Conservation (phyloP, 2,329 filamentous ascomycete species). For the Capronia coronata region DNA sequence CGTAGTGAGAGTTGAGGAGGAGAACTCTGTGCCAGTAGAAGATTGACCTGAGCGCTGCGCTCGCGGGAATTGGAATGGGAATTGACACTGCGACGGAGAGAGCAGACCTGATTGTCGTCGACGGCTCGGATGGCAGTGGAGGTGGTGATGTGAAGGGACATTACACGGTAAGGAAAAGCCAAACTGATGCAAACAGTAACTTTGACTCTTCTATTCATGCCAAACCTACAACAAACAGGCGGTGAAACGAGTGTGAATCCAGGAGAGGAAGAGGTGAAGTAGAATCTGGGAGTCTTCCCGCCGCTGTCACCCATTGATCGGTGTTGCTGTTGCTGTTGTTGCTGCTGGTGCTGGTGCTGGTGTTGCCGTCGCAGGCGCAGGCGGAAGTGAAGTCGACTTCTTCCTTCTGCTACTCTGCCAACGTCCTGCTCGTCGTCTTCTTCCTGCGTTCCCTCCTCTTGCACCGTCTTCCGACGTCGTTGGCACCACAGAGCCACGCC, state of each 20-base stretch:
- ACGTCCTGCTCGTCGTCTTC: conserved; percentile 1
- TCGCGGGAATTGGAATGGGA: neutral
- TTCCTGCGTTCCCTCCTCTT: neutral
- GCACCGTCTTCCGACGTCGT: neutral
- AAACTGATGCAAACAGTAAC: conserved; percentile 24
- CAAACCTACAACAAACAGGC: conserved; percentile 15
- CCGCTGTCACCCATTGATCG: conserved; percentile 13
- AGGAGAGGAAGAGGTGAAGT: conserved; percentile 10
- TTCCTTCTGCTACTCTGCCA: neutral
- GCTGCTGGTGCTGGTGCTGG: conserved; percentile 2
- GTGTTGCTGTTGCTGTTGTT: neutral
- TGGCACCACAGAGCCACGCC: neutral
- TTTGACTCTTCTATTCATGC: conserved; percentile 21
- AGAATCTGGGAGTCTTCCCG: conserved; percentile 6
- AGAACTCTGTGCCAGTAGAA: neutral
- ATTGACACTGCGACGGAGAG: neutral
- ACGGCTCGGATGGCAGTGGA: conserved; percentile 27
- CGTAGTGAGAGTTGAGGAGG: neutral
- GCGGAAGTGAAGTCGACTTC: neutral
- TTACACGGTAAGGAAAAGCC: conserved; percentile 24
- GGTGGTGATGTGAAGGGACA: conserved; percentile 24
- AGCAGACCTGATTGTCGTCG: conserved; percentile 26
- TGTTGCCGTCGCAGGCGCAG: conserved; percentile 2
- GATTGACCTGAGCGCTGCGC: neutral
- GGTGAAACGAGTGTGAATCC: conserved; percentile 18